A percentile compares a stretch with the other conserved stretches of the same genome.
phyloP scores from a whole-genome alignment of 306 rosid species.

The Sicyos baderoa region DNA sequence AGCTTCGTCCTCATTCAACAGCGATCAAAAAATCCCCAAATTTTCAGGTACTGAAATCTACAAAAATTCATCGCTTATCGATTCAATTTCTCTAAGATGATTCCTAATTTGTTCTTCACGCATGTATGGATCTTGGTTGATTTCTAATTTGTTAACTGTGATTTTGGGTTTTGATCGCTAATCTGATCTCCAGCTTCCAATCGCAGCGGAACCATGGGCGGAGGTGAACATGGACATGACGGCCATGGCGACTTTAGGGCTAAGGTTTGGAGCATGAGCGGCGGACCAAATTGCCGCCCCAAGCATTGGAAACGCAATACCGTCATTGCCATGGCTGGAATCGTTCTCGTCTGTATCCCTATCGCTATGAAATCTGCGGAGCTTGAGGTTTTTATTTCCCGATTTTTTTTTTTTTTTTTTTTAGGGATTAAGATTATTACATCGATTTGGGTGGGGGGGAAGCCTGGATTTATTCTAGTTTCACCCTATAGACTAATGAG shows the following conservation, averaged over 20 bases:
- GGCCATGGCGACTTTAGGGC: slow-evolving; percentile 56
- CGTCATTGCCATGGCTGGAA: slow-evolving; percentile 79
- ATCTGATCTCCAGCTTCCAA: slow-evolving; percentile 11
- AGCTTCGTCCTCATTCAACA: background rate
- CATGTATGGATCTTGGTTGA: too few species aligned
- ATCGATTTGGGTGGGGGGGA: background rate
- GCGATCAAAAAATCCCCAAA: slow-evolving; percentile 10
- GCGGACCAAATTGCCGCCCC: slow-evolving; percentile 90
- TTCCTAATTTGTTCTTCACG: background rate
- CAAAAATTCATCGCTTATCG: background rate
- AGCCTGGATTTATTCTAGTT: background rate
- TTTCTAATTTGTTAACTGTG: too few species aligned
- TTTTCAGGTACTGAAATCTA: slow-evolving; percentile 2
- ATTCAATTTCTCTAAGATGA: background rate
- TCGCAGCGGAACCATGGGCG: slow-evolving; percentile 43
- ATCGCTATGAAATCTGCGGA: slow-evolving; percentile 90
- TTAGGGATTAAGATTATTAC: background rate
- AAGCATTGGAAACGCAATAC: slow-evolving; percentile 96
- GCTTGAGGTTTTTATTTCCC: slow-evolving; percentile 55
- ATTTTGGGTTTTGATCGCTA: slow-evolving; percentile 1
- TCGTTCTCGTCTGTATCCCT: slow-evolving; percentile 82
- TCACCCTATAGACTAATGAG: background rate
- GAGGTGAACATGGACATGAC: slow-evolving; percentile 47
- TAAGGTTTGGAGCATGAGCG: slow-evolving; percentile 93
- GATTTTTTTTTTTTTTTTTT: background rate